Conservation (phyloP, 495 filamentous ascomycete species). For the Penicillium crystallinum region DNA sequence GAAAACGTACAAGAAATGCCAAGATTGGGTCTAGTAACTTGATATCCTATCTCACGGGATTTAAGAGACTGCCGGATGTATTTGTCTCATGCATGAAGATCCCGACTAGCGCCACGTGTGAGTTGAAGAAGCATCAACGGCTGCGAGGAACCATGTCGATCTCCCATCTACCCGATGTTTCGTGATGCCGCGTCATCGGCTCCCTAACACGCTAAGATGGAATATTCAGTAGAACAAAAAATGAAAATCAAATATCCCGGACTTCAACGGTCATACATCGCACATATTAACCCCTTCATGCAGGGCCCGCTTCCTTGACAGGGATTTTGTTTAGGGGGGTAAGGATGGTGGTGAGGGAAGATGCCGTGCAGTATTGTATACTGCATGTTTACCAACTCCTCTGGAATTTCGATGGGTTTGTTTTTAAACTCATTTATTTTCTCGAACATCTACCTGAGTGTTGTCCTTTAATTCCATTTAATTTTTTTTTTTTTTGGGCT, state of each 20-base stretch:
- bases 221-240: neutral
- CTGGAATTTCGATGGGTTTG: constrained; percentile 13
- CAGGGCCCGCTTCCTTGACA: constrained; percentile 25
- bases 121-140: constrained; percentile 38
- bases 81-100: constrained; percentile 38
- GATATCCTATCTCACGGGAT: neutral
- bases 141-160: constrained; percentile 44
- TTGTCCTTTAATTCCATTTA: neutral
- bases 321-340: constrained; percentile 11
- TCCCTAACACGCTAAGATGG: neutral
- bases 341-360: constrained; percentile 4
- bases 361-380: constrained; percentile 20
- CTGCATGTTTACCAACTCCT: constrained; percentile 12
- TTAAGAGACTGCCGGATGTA: constrained; percentile 9
- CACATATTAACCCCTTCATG: constrained; percentile 12
- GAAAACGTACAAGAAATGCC: neutral
- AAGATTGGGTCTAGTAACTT: neutral
- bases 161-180: constrained; percentile 36
- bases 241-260: neutral
- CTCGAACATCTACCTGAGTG: neutral
- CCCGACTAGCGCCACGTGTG: constrained; percentile 44
- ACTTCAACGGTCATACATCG: constrained; percentile 17
- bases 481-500: neutral
- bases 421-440: constrained; percentile 10
- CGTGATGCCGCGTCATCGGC: constrained; percentile 7